These are phyloP conservation scores for Fragilaria radians DNA, from an alignment of 108 stramenopile genomes.

Conservation along the genomic window DNA sequence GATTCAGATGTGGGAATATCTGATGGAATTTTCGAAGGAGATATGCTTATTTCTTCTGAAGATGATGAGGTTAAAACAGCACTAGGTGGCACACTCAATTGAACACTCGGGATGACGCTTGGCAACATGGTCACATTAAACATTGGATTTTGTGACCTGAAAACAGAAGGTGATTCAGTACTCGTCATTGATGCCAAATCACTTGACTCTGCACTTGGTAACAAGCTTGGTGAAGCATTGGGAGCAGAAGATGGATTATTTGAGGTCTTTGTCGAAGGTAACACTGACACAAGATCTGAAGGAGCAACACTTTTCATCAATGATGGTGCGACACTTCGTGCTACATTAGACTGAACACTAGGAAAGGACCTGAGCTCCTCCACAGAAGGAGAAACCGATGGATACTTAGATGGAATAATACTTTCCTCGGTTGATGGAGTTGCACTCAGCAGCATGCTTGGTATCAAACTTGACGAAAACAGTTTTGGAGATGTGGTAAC, in stretches of 20 bases:
- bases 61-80: background rate
- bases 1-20: background rate
- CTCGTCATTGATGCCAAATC: background rate
- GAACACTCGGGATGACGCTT: no score
- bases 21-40: conserved; percentile 4
- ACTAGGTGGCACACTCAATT: conserved; percentile 4
- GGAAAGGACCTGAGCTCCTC: background rate
- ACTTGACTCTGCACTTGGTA: conserved; percentile 6
- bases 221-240: conserved; percentile 1
- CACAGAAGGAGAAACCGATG: background rate
- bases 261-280: conserved; percentile 3
- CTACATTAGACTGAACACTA: background rate
- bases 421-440: background rate
- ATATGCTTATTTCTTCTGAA: conserved; percentile 6
- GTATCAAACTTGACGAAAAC: background rate
- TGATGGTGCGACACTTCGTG: background rate
- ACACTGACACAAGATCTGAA: background rate
- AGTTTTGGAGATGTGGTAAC: background rate
- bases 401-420: no score
- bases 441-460: background rate
- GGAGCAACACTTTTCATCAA: background rate
- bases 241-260: background rate
- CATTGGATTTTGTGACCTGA: background rate
- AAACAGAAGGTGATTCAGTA: background rate
- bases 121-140: no score